Evolutionary conservation across 345 rosid species (phyloP), one percentile per base, ranked within the genome.

Genomic region (Nephelium lappaceum): DNA sequence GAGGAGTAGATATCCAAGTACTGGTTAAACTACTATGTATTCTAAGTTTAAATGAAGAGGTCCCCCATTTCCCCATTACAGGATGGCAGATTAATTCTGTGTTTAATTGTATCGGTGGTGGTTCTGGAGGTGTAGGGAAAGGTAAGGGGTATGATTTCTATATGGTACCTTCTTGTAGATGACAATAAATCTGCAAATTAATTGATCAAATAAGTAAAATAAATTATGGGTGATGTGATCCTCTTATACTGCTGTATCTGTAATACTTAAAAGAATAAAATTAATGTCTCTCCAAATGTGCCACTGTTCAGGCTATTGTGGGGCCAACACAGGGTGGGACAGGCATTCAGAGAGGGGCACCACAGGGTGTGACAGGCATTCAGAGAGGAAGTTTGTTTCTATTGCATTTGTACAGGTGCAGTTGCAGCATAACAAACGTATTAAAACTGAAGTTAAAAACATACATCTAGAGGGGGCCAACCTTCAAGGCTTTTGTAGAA

Each of bases 1-100:
- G 41, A 27, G 62, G 42, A 53, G 58, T 53, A 53, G 58, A 53
- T 31, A 31, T 31, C 2, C 36, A 31, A 31, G 36, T 31, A 31
- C 36, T 31, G 36, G 1, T 71, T 21, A 39, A 45, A 11, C 21
- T 47, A 25, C 73, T 2, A 3, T 25, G 60, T 55, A 72, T 31
- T 55, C 47, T 31, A 41, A 36, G 47, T 12, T 55, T 55, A 31
- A 72, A 27, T 51, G 24, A 49, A 3, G 18, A 39, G 66, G 47
- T 14, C 76, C 27, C 66, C 11, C 11, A 27, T 45, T 14, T 63
- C 27, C 66, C 11, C 11, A 27, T 63, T 36, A 58, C 66, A 72
- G 76, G 66, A 57, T 36, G 66, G 76, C 76, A n/a, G 25, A 38
- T 57, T 57, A 53, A 72, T 36, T 9, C 24, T 21, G 19, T 53